Percentiles rank a stretch among this genome's conserved stretches.
Conservation (phyloP, 495 filamentous ascomycete genomes). For the Daldinia childiae region DNA sequence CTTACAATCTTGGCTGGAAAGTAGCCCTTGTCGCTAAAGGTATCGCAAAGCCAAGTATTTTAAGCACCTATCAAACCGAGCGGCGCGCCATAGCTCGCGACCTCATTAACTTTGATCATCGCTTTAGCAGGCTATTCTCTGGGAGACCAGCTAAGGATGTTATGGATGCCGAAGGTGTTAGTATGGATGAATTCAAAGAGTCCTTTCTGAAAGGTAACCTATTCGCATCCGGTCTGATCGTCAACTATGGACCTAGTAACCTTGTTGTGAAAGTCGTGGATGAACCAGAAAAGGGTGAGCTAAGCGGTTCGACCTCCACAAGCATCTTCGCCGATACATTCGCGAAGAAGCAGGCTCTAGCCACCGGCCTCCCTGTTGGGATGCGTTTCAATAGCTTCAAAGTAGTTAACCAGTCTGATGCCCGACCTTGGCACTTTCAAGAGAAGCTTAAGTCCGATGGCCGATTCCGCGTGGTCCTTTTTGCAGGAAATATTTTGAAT, state of each 20-base stretch:
- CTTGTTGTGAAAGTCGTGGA: conserved; percentile 28
- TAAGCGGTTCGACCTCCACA: conserved; percentile 63
- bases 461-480: conserved; percentile 70
- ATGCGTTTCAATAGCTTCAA: conserved; percentile 67
- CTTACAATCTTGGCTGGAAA: conserved; percentile 82
- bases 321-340: conserved; percentile 49
- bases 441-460: conserved; percentile 62
- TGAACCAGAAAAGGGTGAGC: conserved; percentile 57
- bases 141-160: conserved; percentile 56
- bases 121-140: conserved; percentile 61
- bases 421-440: conserved; percentile 65
- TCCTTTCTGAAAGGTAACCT: conserved; percentile 49
- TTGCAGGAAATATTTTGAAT: conserved; percentile 66
- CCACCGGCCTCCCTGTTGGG: conserved; percentile 61
- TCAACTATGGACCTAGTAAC: conserved; percentile 41
- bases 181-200: conserved; percentile 57
- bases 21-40: conserved; percentile 67
- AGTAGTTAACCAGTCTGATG: conserved; percentile 68
- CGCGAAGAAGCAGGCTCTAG: conserved; percentile 43
- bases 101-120: conserved; percentile 76
- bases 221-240: conserved; percentile 45
- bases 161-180: conserved; percentile 55
- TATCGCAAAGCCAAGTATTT: conserved; percentile 60
- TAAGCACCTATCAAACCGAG: conserved; percentile 76
- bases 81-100: conserved; percentile 74